phyloP scores from a whole-genome alignment of 768 basidiomycete genomes.

The Hysterangium stoloniferum region DNA sequence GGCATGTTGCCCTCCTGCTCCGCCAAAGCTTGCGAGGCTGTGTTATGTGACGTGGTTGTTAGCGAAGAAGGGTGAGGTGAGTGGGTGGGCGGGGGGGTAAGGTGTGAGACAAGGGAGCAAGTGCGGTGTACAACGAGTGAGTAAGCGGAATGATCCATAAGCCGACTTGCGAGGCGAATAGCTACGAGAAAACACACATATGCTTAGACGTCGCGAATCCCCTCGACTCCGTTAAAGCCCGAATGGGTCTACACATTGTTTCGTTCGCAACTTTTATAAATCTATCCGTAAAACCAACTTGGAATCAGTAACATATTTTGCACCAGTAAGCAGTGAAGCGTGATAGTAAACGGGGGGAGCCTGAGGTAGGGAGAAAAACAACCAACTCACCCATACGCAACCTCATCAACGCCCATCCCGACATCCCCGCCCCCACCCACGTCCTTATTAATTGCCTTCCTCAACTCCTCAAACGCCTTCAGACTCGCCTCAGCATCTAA shows the following conservation, averaged over 20 bases:
- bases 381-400: slow-evolving; percentile 73
- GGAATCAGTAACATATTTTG: neutral
- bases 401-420: slow-evolving; percentile 55
- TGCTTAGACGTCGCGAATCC: slow-evolving; percentile 81
- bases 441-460: slow-evolving; percentile 60
- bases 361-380: neutral
- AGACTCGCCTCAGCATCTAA: slow-evolving; percentile 69
- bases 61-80: neutral
- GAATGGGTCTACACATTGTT: slow-evolving; percentile 91
- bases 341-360: too few relatives aligned
- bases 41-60: neutral
- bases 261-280: slow-evolving; percentile 97
- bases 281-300: too few relatives aligned
- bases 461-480: slow-evolving; percentile 58
- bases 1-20: slow-evolving; percentile 87
- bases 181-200: slow-evolving; percentile 34
- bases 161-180: neutral
- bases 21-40: slow-evolving; percentile 82
- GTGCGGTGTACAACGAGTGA: neutral
- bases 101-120: slow-evolving; percentile 17
- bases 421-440: slow-evolving; percentile 44
- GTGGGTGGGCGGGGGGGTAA: neutral
- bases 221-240: slow-evolving; percentile 82
- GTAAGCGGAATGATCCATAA: slow-evolving; percentile 13
- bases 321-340: neutral